Conservation (phyloP, 441 rosid species). For the Arabidopsis hybrid region DNA sequence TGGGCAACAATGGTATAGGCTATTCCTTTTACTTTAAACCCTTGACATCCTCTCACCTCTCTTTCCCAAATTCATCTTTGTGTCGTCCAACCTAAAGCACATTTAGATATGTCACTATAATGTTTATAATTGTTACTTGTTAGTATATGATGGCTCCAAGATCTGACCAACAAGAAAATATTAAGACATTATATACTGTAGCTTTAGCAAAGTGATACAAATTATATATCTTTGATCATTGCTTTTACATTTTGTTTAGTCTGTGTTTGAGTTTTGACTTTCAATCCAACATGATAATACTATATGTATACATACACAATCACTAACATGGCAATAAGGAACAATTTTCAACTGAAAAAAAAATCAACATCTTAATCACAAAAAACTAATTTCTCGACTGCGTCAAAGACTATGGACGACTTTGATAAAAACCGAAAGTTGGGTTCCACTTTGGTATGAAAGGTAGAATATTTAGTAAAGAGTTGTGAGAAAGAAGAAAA, state of each 20-base stretch:
- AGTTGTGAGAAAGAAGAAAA: slow-evolving; percentile 26
- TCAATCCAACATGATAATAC: neutral
- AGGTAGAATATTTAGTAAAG: slow-evolving; percentile 34
- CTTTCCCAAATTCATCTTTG: slow-evolving; percentile 33
- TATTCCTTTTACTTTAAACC: slow-evolving; percentile 35
- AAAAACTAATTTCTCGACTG: slow-evolving; percentile 8
- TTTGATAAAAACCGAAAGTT: slow-evolving; percentile 41
- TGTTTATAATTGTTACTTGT: slow-evolving; percentile 17
- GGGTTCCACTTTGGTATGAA: slow-evolving; percentile 40
- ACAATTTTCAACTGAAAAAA: neutral
- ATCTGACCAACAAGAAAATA: slow-evolving; percentile 10
- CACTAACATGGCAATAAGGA: slow-evolving; percentile 5
- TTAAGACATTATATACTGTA: slow-evolving; percentile 14
- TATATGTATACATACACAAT: neutral
- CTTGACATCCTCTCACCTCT: slow-evolving; percentile 31
- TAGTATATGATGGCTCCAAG: slow-evolving; percentile 31
- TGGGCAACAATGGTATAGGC: slow-evolving; percentile 29
- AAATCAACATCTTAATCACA: slow-evolving; percentile 22
- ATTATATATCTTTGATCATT: neutral
- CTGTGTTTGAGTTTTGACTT: slow-evolving; percentile 1
- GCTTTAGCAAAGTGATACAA: slow-evolving; percentile 25
- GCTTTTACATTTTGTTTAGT: neutral
- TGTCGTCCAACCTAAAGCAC: slow-evolving; percentile 33
- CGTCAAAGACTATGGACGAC: slow-evolving; percentile 24
- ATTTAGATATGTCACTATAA: slow-evolving; percentile 20